Evolutionary conservation across 2,329 filamentous ascomycete species (phyloP), one percentile per base, ranked within the genome.

Genomic region (Fusarium beomiforme): DNA sequence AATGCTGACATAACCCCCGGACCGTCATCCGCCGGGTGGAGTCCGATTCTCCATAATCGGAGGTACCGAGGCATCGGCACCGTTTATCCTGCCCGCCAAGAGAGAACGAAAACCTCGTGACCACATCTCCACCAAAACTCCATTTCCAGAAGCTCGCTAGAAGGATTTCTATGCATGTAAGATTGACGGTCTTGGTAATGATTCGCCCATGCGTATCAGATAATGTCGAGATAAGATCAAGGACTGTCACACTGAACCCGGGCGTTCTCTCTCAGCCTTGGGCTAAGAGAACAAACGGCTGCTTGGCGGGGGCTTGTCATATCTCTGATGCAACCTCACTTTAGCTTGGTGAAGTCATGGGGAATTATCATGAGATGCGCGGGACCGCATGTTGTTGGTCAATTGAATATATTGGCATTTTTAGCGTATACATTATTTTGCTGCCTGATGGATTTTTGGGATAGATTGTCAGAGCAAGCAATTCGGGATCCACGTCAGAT

Each of bases 121-220:
- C 47, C 31, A 31, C 8, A 39, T 36, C 69, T 53, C 69, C 59
- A 59, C 69, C 26, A 19, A 36, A 24, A 37, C 60, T 34, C 64
- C 46, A 47, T 56, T 71, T 72, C 69, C 53, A 65, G 69, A 71
- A 72, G 69, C 46, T 59, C 34, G 33, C 64, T 71, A 71, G 69
- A 71, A 71, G 44, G 39, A 39, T 17, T 53, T 37, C 34, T 33
- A 44, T 70, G 69, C 60, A 53, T 61, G 41, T 47, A 24, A 58
- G 47, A 47, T 54, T 50, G 39, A 26, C 31, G 17, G 26, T 34
- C 51, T 42, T 23, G 36, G 36, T 43, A 58, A 46, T 72, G 64
- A 72, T 70, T 72, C 69, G 59, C 39, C 59, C 59, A 43, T 65
- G 24, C 36, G 36, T 49, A 55, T 37, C 44, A 43, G 54, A 58